Base-by-base conservation (phyloP, 2,329 filamentous ascomycete species). In the Boeremia lycopersici region DNA sequence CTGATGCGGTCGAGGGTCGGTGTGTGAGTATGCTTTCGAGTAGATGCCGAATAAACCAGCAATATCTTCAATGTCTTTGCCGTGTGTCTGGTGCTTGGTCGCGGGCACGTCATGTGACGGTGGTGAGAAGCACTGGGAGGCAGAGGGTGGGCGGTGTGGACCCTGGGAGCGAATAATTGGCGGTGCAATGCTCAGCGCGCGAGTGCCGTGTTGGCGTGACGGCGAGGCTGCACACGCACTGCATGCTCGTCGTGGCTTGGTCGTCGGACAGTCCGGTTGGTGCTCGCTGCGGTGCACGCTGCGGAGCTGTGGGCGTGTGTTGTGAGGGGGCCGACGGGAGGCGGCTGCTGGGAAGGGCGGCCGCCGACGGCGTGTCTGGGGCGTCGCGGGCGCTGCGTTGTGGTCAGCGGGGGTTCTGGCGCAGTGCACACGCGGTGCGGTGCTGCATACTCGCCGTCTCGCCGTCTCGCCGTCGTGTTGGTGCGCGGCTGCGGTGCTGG, bases 11-110 rank as follows among this genome's bases (percentile, higher is more conserved):
- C n/a, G 15, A 12, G 29, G 35, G 17, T n/a, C n/a, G 46, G 36
- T 54, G 50, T 48, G 43, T 28, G 50, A 41, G 19, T 49, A 50
- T 29, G 26, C 13, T 49, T 35, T 33, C 15, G 40, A 19, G n/a
- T 29, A 42, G 40, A 42, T 15, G 28, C 40, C 30, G 40, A 42
- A 31, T 13, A 41, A 30, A 42, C 28, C 28, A 42, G 28, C 26
- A 41, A 15, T 19, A 42, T 10, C 12, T 15, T 41, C 12, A 15
- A 41, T 11, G 4, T 10, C 25, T 15, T 29, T 6, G 9, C 28
- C 5, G 4, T 31, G n/a, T 30, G n/a, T 13, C 6, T 19, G 26
- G 8, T 5, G 40, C 10, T 30, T 9, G 7, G 28, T 31, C 10
- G 11, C 34, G 34, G 7, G n/a, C 6, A 15, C 10, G 48, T 25